These are phyloP conservation scores for Capronia epimyces DNA, from an alignment of 2,329 filamentous ascomycete genomes.

Conservation along the genomic window DNA sequence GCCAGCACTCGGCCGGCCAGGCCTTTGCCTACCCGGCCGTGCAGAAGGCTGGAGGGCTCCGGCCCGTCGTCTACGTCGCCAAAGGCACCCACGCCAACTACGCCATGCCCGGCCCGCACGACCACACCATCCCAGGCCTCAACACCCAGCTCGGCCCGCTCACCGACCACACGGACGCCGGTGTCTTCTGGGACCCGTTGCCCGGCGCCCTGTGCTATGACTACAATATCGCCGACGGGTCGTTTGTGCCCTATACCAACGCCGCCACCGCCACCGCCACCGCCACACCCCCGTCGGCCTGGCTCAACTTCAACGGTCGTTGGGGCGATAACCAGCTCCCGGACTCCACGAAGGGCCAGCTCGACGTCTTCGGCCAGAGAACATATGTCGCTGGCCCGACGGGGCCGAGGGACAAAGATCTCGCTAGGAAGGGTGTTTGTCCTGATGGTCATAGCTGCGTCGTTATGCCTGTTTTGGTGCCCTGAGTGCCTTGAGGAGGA, in stretches of 20 bases:
- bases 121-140: slow-evolving; percentile 58
- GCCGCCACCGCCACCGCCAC: slow-evolving; percentile 22
- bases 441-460: slow-evolving; percentile 32
- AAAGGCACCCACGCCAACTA: slow-evolving; percentile 63
- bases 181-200: slow-evolving; percentile 57
- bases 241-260: slow-evolving; percentile 46
- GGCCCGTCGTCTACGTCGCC: slow-evolving; percentile 55
- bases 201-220: slow-evolving; percentile 46
- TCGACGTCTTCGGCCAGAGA: slow-evolving; percentile 46
- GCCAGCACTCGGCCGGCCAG: slow-evolving; percentile 58
- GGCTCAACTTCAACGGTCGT: slow-evolving; percentile 52
- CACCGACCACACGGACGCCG: slow-evolving; percentile 52
- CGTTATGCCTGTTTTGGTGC: slow-evolving; percentile 2
- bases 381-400: slow-evolving; percentile 56
- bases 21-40: slow-evolving; percentile 54
- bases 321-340: slow-evolving; percentile 61
- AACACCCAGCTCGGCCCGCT: slow-evolving; percentile 50
- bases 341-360: slow-evolving; percentile 41
- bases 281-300: slow-evolving; percentile 43
- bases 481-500: neutral
- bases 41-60: slow-evolving; percentile 46
- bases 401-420: slow-evolving; percentile 55
- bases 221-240: slow-evolving; percentile 48
- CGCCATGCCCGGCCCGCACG: slow-evolving; percentile 52
- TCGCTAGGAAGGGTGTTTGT: slow-evolving; percentile 54